These are phyloP conservation scores for Monilinia vaccinii-corymbosi DNA, from an alignment of 2,329 filamentous ascomycete genomes.

Conservation along the genomic window DNA sequence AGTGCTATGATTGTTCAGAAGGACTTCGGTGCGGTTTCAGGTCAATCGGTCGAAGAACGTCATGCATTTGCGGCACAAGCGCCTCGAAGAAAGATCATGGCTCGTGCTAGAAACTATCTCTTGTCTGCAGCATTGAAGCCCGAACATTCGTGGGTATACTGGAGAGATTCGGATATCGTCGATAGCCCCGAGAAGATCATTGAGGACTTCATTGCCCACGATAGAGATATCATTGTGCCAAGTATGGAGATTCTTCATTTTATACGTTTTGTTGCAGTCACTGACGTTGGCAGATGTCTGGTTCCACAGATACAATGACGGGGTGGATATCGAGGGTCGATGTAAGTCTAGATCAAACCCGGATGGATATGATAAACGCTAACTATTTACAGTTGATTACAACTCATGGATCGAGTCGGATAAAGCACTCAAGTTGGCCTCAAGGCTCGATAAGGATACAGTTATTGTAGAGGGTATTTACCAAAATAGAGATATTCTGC, in stretches of 20 bases:
- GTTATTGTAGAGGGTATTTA: constrained; percentile 74
- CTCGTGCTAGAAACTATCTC: constrained; percentile 83
- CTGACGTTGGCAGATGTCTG: constrained; percentile 64
- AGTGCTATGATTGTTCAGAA: constrained; percentile 83
- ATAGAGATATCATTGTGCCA: constrained; percentile 86
- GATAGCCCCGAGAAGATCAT: constrained; percentile 82
- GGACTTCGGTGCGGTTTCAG: constrained; percentile 58
- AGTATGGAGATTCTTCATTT: constrained; percentile 51
- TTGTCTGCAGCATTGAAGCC: constrained; percentile 76
- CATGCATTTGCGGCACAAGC: constrained; percentile 84
- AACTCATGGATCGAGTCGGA: constrained; percentile 98
- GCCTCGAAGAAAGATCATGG: constrained; percentile 83
- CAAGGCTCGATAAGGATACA: constrained; percentile 65
- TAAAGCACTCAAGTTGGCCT: constrained; percentile 67
- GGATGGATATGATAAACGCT: constrained; percentile 9
- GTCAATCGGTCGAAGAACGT: constrained; percentile 71
- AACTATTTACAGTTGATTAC: constrained; percentile 68
- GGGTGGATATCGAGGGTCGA: constrained; percentile 86
- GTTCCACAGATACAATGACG: constrained; percentile 76
- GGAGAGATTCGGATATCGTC: constrained; percentile 93
- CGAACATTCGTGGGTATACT: constrained; percentile 97
- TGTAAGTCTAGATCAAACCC: constrained; percentile 50
- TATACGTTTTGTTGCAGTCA: background rate
- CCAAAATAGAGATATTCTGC: background rate
- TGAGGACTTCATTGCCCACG: constrained; percentile 91